These are phyloP conservation scores for Chaetomiaceae sp. DNA, from an alignment of 2,329 filamentous ascomycete species.

Conservation along the genomic window DNA sequence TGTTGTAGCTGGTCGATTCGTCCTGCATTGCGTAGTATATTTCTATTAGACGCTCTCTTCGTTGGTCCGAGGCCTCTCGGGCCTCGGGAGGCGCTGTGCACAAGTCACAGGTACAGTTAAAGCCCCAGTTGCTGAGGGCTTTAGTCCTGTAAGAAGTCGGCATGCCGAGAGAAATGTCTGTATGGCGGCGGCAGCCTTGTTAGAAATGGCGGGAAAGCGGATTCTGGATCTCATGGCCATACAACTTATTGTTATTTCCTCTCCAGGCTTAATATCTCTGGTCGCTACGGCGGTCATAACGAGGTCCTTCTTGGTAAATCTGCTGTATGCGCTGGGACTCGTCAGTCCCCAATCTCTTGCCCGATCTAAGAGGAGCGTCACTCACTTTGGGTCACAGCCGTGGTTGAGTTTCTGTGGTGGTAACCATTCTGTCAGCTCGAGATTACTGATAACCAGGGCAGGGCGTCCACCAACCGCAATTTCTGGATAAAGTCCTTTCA, in stretches of 20 bases:
- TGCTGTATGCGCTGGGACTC: constrained; percentile 31
- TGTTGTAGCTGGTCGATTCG: constrained; percentile 5
- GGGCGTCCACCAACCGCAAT: constrained; percentile 27
- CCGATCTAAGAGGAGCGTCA: no score
- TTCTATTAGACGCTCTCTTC: constrained; percentile 21
- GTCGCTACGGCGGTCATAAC: constrained; percentile 34
- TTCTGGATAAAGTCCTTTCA: constrained; percentile 33
- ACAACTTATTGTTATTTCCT: constrained; percentile 38
- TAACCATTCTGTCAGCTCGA: constrained; percentile 9
- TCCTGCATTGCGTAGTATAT: constrained; percentile 17
- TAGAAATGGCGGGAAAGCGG: background rate
- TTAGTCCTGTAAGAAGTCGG: constrained; percentile 9
- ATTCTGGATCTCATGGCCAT: background rate
- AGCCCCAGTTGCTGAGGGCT: constrained; percentile 24
- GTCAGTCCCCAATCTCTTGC: constrained; percentile 9
- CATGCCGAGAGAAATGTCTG: constrained; percentile 24
- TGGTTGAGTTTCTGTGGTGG: constrained; percentile 35
- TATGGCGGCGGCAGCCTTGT: no score
- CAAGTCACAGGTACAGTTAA: constrained; percentile 28
- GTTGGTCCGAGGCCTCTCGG: constrained; percentile 22
- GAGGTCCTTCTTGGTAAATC: constrained; percentile 31
- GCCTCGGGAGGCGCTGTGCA: constrained; percentile 23
- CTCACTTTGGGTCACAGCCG: constrained; percentile 35
- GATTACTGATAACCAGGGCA: background rate
- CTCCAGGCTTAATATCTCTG: constrained; percentile 32